Conservation (phyloP, 1,284 basidiomycete species). For the Marasmius oreades region DNA sequence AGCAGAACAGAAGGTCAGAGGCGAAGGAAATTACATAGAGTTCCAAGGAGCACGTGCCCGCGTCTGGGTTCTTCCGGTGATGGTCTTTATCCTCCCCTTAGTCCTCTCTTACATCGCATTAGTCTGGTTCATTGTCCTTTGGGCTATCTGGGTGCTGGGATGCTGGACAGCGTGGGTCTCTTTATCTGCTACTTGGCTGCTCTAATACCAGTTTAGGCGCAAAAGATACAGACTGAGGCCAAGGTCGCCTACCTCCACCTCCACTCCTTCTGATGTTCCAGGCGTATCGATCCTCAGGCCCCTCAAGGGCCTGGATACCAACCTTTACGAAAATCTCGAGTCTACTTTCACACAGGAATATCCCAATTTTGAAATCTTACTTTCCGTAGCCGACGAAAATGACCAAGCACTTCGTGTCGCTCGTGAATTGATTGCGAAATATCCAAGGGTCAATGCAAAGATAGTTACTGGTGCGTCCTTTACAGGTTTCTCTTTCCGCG, state of each 20-base stretch:
- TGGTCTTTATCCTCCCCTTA: background rate
- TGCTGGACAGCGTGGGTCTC: conserved; percentile 72
- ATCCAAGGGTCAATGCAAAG: conserved; percentile 67
- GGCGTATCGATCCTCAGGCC: conserved; percentile 92
- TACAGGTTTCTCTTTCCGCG: background rate
- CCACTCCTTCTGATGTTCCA: conserved; percentile 53
- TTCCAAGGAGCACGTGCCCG: no score
- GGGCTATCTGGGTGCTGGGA: conserved; percentile 65
- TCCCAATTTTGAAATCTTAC: conserved; percentile 83
- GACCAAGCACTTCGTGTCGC: conserved; percentile 85
- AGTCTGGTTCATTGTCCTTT: background rate
- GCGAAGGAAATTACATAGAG: no score
- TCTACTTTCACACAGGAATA: conserved; percentile 89
- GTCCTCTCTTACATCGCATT: background rate
- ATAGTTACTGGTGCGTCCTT: conserved; percentile 71
- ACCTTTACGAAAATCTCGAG: conserved; percentile 91
- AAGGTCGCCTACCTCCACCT: conserved; percentile 59
- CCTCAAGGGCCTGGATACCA: conserved; percentile 88
- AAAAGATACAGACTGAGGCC: conserved; percentile 67
- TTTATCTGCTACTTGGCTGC: conserved; percentile 6
- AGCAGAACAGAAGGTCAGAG: no score
- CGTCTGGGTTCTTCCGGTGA: no score
- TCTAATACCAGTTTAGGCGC: conserved; percentile 42
- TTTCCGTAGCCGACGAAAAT: conserved; percentile 77
- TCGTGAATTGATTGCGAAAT: conserved; percentile 69